Percentiles rank a stretch among this genome's conserved stretches.
Evolutionary conservation across 345 rosid genomes (phyloP).

Genomic region (Diplotaxis tenuifolia): DNA sequence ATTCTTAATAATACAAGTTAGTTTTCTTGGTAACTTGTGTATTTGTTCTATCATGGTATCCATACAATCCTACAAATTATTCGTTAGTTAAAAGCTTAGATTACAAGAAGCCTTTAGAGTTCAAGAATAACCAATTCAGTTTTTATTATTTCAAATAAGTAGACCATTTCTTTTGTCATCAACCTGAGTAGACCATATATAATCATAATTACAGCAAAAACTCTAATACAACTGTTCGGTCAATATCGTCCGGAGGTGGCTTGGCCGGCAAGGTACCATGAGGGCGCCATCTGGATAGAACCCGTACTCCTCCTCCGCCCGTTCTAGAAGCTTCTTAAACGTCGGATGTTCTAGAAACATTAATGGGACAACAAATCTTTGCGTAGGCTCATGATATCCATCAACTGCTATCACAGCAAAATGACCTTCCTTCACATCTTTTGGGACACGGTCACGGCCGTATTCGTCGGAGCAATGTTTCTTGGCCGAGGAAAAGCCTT

Average conservation of each 20-base stretch:
- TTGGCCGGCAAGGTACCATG: conserved; percentile 45
- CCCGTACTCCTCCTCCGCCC: conserved; percentile 47
- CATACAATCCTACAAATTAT: too few relatives aligned
- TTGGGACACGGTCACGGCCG: conserved; percentile 40
- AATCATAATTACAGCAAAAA: not conserved
- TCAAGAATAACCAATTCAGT: not conserved
- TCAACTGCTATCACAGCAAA: conserved; percentile 61
- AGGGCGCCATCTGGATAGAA: conserved; percentile 44
- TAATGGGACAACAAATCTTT: conserved; percentile 56
- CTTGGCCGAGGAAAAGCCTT: conserved; percentile 28
- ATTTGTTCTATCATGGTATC: too few relatives aligned
- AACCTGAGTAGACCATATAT: not conserved
- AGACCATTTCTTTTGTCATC: too few relatives aligned
- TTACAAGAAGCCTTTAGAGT: not conserved
- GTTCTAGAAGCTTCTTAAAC: conserved; percentile 39
- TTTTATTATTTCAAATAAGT: not conserved
- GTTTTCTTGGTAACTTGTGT: too few relatives aligned
- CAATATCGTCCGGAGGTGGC: conserved; percentile 41
- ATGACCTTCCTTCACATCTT: conserved; percentile 77
- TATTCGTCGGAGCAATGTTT: conserved; percentile 29
- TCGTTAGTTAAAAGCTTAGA: not conserved
- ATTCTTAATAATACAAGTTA: too few relatives aligned
- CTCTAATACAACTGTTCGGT: conserved; percentile 25
- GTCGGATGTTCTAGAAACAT: conserved; percentile 49
- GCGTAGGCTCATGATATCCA: conserved; percentile 40